These are phyloP conservation scores for Penicillium lividum DNA, from an alignment of 495 filamentous ascomycete species.

Conservation along the genomic window DNA sequence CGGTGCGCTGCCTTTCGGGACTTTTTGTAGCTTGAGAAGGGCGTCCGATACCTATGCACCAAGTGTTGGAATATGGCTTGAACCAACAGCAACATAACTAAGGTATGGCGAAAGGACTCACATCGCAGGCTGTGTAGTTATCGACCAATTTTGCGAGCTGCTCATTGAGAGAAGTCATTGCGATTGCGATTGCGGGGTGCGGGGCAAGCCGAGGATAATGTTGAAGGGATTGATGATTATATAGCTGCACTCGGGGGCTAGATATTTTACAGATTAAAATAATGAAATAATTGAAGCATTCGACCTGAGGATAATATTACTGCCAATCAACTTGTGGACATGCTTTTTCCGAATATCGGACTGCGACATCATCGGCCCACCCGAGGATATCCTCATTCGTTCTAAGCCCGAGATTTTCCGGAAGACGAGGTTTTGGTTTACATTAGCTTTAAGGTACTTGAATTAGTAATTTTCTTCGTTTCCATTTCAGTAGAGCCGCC, in stretches of 20 bases:
- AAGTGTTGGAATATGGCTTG: background rate
- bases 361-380: slow-evolving; percentile 25
- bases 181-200: slow-evolving; percentile 25
- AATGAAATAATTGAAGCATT: background rate
- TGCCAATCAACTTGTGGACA: slow-evolving; percentile 17
- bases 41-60: slow-evolving; percentile 58
- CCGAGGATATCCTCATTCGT: slow-evolving; percentile 18
- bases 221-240: background rate
- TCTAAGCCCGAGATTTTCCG: slow-evolving; percentile 10
- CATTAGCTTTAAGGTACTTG: background rate
- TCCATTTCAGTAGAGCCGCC: background rate
- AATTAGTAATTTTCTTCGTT: background rate
- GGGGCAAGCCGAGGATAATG: slow-evolving; percentile 1
- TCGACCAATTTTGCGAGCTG: slow-evolving; percentile 35
- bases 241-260: background rate
- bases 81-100: background rate
- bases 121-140: slow-evolving; percentile 53
- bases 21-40: slow-evolving; percentile 58
- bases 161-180: slow-evolving; percentile 35
- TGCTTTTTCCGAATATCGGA: slow-evolving; percentile 27
- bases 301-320: background rate
- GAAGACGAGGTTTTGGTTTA: background rate
- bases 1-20: slow-evolving; percentile 31
- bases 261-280: background rate
- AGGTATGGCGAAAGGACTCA: slow-evolving; percentile 18